Conservation (phyloP, 2,329 filamentous ascomycete genomes). For the Pseudogymnoascus verrucosus region DNA sequence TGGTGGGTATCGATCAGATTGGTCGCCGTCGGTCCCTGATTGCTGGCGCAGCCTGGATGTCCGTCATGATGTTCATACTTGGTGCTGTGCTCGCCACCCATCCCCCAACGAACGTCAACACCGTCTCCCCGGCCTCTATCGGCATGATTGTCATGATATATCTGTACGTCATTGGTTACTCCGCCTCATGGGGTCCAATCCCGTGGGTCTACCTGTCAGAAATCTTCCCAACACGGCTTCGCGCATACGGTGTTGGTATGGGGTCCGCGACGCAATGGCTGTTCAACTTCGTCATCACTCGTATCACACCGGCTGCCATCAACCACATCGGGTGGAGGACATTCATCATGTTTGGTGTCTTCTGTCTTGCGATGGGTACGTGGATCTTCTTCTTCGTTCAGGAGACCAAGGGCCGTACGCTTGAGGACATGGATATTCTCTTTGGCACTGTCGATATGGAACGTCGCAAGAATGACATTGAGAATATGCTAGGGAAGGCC, state of each 20-base stretch:
- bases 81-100: conserved; percentile 39
- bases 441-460: conserved; percentile 17
- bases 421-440: conserved; percentile 45
- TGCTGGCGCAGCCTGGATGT: conserved; percentile 41
- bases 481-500: conserved; percentile 7
- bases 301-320: conserved; percentile 43
- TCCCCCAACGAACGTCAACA: conserved; percentile 24
- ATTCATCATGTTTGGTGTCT: conserved; percentile 39
- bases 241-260: conserved; percentile 51
- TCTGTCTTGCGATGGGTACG: conserved; percentile 34
- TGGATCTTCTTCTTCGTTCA: conserved; percentile 50
- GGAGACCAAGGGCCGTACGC: conserved; percentile 60
- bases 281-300: conserved; percentile 61
- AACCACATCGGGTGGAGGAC: conserved; percentile 38
- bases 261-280: conserved; percentile 63
- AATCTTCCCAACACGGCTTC: conserved; percentile 42
- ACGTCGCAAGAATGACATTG: conserved; percentile 14
- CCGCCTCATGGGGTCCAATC: conserved; percentile 44
- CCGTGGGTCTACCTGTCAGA: conserved; percentile 44
- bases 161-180: conserved; percentile 33
- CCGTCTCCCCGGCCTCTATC: conserved; percentile 37
- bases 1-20: conserved; percentile 36
- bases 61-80: conserved; percentile 44
- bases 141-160: conserved; percentile 22
- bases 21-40: conserved; percentile 42